Percentiles rank a stretch among this genome's conserved stretches.
Evolutionary conservation across 768 basidiomycete genomes (phyloP).

Genomic region (Candolleomyces efflorescens): DNA sequence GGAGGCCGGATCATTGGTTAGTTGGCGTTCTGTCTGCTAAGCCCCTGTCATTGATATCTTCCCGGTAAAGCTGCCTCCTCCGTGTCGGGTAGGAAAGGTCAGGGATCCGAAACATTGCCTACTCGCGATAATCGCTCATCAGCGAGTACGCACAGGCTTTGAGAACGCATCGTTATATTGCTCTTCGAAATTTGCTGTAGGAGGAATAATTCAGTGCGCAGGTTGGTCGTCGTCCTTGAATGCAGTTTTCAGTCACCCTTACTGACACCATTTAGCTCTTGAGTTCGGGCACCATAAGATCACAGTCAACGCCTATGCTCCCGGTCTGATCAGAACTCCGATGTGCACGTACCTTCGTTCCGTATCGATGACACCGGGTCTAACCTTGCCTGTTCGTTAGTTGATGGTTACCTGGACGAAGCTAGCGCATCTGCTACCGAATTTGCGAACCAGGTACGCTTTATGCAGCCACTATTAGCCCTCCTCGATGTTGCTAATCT

Average conservation of each 20-base stretch:
- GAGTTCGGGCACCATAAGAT: slow-evolving; percentile 23
- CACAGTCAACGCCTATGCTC: slow-evolving; percentile 33
- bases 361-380: neutral
- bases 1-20: slow-evolving; percentile 41
- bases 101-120: neutral
- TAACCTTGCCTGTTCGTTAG: neutral
- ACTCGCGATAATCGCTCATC: too few species aligned
- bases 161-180: slow-evolving; percentile 21
- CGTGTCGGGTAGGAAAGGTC: slow-evolving; percentile 35
- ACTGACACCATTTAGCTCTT: slow-evolving; percentile 11
- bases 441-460: neutral
- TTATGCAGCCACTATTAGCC: neutral
- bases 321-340: slow-evolving; percentile 12
- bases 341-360: neutral
- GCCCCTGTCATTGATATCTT: neutral
- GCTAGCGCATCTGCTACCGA: neutral
- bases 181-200: slow-evolving; percentile 37
- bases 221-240: slow-evolving; percentile 12
- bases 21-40: neutral
- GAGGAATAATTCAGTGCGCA: slow-evolving; percentile 34
- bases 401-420: neutral
- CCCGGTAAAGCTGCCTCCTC: slow-evolving; percentile 27
- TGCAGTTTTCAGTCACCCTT: neutral
- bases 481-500: too few species aligned
- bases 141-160: neutral